These are phyloP conservation scores for Schwanniomyces etchellsii DNA, from an alignment of 1,139 yeast species.

Conservation along the genomic window DNA sequence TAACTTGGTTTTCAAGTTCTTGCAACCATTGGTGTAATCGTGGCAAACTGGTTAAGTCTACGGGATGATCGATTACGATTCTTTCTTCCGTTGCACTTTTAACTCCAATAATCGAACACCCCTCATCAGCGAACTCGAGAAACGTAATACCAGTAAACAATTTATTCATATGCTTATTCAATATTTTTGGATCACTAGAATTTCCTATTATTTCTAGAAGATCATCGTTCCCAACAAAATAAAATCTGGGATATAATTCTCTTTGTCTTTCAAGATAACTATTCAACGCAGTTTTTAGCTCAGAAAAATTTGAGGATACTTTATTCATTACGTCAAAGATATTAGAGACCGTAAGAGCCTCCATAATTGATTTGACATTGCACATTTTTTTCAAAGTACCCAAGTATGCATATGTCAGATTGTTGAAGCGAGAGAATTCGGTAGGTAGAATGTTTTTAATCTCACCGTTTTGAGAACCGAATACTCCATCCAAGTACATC, in stretches of 20 bases:
- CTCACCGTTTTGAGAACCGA: constrained; percentile 49
- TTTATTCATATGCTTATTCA: constrained; percentile 61
- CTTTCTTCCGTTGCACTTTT: constrained; percentile 62
- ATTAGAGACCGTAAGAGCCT: constrained; percentile 50
- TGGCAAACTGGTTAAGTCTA: constrained; percentile 39
- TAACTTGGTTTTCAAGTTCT: constrained; percentile 52
- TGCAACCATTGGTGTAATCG: constrained; percentile 61
- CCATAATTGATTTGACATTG: constrained; percentile 50
- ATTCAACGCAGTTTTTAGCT: constrained; percentile 61
- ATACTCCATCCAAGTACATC: constrained; percentile 80
- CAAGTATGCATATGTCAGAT: constrained; percentile 57
- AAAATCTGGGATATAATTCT: constrained; percentile 72
- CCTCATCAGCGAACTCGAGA: constrained; percentile 34
- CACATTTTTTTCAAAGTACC: constrained; percentile 46
- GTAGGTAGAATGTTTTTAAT: constrained; percentile 60
- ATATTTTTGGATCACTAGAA: constrained; percentile 39
- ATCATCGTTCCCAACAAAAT: constrained; percentile 89
- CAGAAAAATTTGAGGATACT: constrained; percentile 35
- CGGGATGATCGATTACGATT: constrained; percentile 37
- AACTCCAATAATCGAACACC: constrained; percentile 40
- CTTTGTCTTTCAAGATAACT: constrained; percentile 82
- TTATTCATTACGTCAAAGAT: constrained; percentile 39
- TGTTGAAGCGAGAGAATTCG: constrained; percentile 65
- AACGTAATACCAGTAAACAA: constrained; percentile 65
- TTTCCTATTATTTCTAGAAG: constrained; percentile 77